phyloP scores from a whole-genome alignment of 768 basidiomycete genomes.

The Suillus spraguei region DNA sequence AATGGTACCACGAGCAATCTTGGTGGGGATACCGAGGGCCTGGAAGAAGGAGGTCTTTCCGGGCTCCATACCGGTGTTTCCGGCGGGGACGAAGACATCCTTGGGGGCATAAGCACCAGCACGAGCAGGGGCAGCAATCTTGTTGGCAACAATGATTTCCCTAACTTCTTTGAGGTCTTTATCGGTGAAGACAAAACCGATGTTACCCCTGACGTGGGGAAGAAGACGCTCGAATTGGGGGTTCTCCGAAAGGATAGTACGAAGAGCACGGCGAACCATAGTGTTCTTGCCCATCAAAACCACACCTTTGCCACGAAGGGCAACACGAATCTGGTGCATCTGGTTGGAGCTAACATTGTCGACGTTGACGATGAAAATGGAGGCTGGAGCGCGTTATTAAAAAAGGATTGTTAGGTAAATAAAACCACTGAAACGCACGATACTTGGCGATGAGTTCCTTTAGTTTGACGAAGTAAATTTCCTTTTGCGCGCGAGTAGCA shows the following conservation, averaged over 20 bases:
- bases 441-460: constrained; percentile 90
- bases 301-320: constrained; percentile 94
- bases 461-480: constrained; percentile 89
- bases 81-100: constrained; percentile 89
- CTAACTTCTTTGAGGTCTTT: constrained; percentile 94
- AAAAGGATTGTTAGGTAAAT: not conserved
- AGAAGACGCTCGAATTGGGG: constrained; percentile 97
- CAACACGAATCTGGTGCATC: constrained; percentile 96
- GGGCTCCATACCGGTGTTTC: constrained; percentile 99
- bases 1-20: constrained; percentile 99
- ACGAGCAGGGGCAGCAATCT: constrained; percentile 98
- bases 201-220: constrained; percentile 95
- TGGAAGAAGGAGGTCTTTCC: constrained; percentile 99
- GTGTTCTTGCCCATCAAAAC: constrained; percentile 99
- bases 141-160: constrained; percentile 92
- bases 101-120: constrained; percentile 94
- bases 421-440: constrained; percentile 55
- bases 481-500: constrained; percentile 88
- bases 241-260: constrained; percentile 84
- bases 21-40: constrained; percentile 98
- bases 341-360: constrained; percentile 99
- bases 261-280: constrained; percentile 98
- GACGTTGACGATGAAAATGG: constrained; percentile 98
- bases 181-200: constrained; percentile 97
- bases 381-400: constrained; percentile 53